Percentiles rank a stretch among this genome's conserved stretches.
phyloP scores from a whole-genome alignment of 164 flowering plant species.

The Umbellularia californica region DNA sequence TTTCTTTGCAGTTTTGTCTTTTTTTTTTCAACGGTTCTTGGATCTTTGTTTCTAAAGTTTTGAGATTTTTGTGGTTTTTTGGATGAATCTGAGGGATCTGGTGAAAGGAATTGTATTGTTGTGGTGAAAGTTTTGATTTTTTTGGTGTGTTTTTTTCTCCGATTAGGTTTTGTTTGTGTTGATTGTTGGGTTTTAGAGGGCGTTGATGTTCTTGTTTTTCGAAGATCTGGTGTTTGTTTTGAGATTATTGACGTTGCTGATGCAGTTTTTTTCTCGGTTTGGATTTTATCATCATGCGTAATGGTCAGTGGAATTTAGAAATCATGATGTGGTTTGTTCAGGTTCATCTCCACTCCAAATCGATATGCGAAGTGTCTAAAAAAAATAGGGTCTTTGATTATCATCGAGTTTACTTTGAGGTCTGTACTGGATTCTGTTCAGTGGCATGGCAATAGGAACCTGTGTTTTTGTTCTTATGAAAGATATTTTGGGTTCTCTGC shows the following conservation, averaged over 20 bases:
- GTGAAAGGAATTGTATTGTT: constrained; percentile 1
- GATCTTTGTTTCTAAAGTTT: background rate
- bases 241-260: background rate
- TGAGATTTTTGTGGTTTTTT: background rate
- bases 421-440: background rate
- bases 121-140: constrained; percentile 1
- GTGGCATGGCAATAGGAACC: background rate
- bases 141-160: background rate
- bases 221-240: background rate
- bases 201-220: background rate
- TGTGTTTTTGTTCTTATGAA: constrained; percentile 1
- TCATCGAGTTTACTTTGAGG: background rate
- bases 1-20: too few relatives aligned
- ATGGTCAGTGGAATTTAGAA: background rate
- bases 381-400: background rate
- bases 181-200: background rate
- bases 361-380: background rate
- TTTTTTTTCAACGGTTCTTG: background rate
- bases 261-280: background rate
- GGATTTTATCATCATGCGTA: background rate
- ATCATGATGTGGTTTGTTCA: background rate
- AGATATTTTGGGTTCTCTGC: constrained; percentile 1
- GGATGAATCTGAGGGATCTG: constrained; percentile 8
- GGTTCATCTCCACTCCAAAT: too few relatives aligned
- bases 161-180: background rate